Evolutionary conservation across 257 asterid genomes (phyloP).

Genomic region (Nicotiana sylvestris): DNA sequence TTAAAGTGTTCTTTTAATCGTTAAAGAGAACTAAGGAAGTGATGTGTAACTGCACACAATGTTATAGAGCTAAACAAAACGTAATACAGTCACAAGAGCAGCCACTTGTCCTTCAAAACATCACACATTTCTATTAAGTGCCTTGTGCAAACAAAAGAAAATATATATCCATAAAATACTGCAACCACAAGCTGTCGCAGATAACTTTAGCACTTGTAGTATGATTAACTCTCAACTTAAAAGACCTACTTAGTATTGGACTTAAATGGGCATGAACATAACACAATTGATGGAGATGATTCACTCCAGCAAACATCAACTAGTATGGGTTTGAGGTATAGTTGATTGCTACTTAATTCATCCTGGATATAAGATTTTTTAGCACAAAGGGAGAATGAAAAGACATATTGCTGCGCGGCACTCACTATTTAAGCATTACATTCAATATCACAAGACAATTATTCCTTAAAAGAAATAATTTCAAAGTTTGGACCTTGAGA

Average conservation of each 20-base stretch:
- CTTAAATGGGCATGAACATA: background rate
- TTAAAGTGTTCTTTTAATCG: background rate
- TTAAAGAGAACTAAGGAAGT: background rate
- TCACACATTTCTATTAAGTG: background rate
- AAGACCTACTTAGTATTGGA: background rate
- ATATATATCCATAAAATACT: background rate
- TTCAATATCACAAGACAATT: background rate
- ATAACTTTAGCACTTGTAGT: background rate
- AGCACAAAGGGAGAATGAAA: background rate
- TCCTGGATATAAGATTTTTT: background rate
- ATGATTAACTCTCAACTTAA: background rate
- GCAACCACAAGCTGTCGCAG: background rate
- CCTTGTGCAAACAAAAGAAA: background rate
- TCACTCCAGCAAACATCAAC: background rate
- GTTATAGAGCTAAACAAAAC: background rate
- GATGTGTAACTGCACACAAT: background rate
- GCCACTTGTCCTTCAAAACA: background rate
- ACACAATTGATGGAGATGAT: background rate
- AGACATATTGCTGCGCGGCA: background rate
- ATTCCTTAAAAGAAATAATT: conserved; percentile 2
- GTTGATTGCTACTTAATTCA: background rate
- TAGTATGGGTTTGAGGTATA: background rate
- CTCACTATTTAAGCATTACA: conserved; percentile 2
- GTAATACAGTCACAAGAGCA: background rate
- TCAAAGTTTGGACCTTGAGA: conserved; percentile 60